phyloP scores from a whole-genome alignment of 441 rosid species.

The Macaranga tanarius region DNA sequence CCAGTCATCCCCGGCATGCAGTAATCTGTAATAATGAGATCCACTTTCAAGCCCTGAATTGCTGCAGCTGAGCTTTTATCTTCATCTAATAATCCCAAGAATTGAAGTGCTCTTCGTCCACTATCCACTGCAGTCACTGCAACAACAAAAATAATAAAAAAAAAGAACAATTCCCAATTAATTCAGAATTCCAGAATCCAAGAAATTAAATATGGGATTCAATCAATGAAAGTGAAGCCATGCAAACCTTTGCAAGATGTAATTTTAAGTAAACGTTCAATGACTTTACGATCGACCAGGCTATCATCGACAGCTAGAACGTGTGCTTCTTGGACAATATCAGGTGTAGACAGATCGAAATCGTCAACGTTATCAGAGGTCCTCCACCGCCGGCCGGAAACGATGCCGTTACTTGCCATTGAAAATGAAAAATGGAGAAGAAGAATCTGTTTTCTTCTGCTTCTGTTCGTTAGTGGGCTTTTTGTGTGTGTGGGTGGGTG shows the following conservation, averaged over 20 bases:
- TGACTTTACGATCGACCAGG: constrained; percentile 75
- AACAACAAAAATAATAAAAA: constrained; percentile 2
- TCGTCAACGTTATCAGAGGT: constrained; percentile 37
- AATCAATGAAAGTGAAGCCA: not conserved
- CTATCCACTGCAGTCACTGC: constrained; percentile 91
- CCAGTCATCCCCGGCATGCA: constrained; percentile 99
- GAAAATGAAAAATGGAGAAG: no score
- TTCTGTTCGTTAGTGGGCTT: no score
- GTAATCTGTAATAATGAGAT: constrained; percentile 85
- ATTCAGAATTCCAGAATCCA: no score
- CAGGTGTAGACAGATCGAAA: constrained; percentile 41
- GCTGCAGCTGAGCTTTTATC: constrained; percentile 35
- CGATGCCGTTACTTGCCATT: constrained; percentile 58
- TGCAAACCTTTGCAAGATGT: constrained; percentile 78
- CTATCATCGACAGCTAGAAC: constrained; percentile 94
- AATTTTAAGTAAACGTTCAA: constrained; percentile 74
- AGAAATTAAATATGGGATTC: no score
- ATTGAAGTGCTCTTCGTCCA: constrained; percentile 77
- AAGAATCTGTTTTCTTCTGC: no score
- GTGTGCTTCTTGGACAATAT: constrained; percentile 56
- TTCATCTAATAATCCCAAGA: constrained; percentile 59
- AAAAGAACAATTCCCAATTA: not conserved
- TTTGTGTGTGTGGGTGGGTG: not conserved
- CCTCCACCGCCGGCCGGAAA: constrained; percentile 39
- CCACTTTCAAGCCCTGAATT: constrained; percentile 72